phyloP scores from a whole-genome alignment of 2,329 filamentous ascomycete genomes.

The Beauveria caledonica region DNA sequence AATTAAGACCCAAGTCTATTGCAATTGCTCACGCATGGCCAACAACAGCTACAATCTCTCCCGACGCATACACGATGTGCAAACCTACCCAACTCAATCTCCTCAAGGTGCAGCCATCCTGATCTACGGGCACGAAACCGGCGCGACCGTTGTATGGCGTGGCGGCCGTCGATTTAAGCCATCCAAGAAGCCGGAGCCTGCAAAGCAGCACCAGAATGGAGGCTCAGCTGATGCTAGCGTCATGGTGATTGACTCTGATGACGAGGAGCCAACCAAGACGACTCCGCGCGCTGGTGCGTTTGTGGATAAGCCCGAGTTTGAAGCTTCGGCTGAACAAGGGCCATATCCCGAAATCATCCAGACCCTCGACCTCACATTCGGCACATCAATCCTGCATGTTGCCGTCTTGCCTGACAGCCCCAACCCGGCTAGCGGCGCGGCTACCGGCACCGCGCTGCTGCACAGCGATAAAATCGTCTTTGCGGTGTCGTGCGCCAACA shows the following conservation, averaged over 20 bases:
- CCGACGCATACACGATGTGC: conserved; percentile 50
- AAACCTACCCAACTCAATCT: conserved; percentile 53
- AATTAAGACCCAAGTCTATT: no score
- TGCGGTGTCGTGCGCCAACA: conserved; percentile 49
- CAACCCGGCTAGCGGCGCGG: conserved; percentile 38
- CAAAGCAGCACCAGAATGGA: conserved; percentile 44
- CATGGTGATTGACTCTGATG: conserved; percentile 57
- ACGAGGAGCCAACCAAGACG: conserved; percentile 38
- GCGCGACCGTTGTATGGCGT: conserved; percentile 53
- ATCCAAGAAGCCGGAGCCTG: conserved; percentile 23
- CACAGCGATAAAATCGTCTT: conserved; percentile 53
- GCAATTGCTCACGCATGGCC: conserved; percentile 2
- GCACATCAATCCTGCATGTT: conserved; percentile 46
- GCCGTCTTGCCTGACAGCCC: conserved; percentile 47
- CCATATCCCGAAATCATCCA: conserved; percentile 49
- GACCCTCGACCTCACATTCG: conserved; percentile 52
- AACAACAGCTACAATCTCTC: conserved; percentile 48
- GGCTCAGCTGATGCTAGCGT: conserved; percentile 39
- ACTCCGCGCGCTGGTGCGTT: conserved; percentile 14
- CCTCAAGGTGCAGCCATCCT: conserved; percentile 56
- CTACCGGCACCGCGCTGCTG: conserved; percentile 37
- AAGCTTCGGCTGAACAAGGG: conserved; percentile 46
- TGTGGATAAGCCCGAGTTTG: conserved; percentile 24
- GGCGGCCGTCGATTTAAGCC: conserved; percentile 53
- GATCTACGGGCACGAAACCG: conserved; percentile 56